Percentiles rank a stretch among this genome's conserved stretches.
phyloP scores from a whole-genome alignment of 257 asterid species.

The Lavandula angustifolia region DNA sequence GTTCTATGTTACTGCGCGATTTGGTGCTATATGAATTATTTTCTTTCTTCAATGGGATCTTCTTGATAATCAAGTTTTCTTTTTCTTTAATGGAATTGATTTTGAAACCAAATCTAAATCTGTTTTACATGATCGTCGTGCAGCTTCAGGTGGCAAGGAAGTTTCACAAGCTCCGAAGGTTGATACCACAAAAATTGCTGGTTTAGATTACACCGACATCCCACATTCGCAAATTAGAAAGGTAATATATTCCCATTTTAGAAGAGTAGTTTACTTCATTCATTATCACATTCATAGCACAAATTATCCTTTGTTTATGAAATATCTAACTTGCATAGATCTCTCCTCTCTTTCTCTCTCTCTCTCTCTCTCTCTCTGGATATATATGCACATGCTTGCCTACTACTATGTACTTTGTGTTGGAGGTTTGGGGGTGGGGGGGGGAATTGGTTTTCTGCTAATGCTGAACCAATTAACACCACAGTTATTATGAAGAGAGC shows the following conservation, averaged over 20 bases:
- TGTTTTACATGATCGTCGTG: conserved; percentile 36
- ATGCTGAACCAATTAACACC: conserved; percentile 10
- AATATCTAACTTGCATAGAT: too few relatives aligned
- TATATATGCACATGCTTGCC: conserved; percentile 12
- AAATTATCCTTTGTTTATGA: too few relatives aligned
- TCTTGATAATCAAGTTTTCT: neutral
- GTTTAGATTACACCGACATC: conserved; percentile 70
- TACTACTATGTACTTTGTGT: conserved; percentile 10
- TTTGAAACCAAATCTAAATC: conserved; percentile 22
- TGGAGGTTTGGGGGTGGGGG: conserved; percentile 5
- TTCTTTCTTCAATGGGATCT: conserved; percentile 5
- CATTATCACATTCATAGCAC: conserved; percentile 3
- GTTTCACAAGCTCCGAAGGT: conserved; percentile 59
- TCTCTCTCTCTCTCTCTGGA: conserved; percentile 4
- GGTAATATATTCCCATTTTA: conserved; percentile 46
- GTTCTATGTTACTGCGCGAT: conserved; percentile 2
- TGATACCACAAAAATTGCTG: conserved; percentile 45
- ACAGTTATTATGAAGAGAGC: conserved; percentile 21
- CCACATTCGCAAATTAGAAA: conserved; percentile 92
- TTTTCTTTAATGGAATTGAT: conserved; percentile 2
- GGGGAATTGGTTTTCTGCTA: conserved; percentile 8
- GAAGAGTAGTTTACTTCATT: conserved; percentile 24
- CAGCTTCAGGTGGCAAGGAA: conserved; percentile 83
- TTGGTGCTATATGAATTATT: conserved; percentile 12
- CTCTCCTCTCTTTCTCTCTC: neutral